phyloP scores from a whole-genome alignment of 129 eudicot genomes.

The Gnaphalium uliginosum region DNA sequence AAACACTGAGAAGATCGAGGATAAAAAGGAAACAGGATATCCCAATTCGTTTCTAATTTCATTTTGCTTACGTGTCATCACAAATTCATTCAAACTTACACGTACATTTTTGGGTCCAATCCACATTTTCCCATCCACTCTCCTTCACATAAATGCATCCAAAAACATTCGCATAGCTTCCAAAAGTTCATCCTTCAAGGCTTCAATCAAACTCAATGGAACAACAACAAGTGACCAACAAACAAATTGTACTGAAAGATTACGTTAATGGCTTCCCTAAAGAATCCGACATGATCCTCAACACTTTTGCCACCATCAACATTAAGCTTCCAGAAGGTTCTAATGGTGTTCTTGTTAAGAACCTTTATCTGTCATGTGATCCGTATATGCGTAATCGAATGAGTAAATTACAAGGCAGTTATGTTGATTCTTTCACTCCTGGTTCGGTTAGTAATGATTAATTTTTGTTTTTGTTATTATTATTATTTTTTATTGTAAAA shows the following conservation, averaged over 20 bases:
- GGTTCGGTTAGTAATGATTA: constrained; percentile 8
- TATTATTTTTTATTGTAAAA: no score
- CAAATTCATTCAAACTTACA: no score
- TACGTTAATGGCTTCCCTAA: constrained; percentile 17
- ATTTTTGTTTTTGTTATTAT: no score
- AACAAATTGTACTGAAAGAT: background rate
- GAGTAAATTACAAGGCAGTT: constrained; percentile 5
- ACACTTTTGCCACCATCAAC: background rate
- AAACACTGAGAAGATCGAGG: no score
- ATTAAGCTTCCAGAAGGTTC: constrained; percentile 16
- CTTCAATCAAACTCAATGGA: background rate
- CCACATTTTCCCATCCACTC: no score
- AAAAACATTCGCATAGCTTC: no score
- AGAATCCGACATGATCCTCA: constrained; percentile 8
- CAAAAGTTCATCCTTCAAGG: background rate
- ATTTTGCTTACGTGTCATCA: no score
- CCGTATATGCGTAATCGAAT: constrained; percentile 28
- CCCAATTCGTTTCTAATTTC: no score
- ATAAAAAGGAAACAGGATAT: no score
- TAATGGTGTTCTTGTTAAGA: constrained; percentile 15
- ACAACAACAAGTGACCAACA: background rate
- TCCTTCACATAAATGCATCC: background rate
- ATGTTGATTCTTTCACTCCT: constrained; percentile 25
- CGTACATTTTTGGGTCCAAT: no score
- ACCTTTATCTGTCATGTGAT: constrained; percentile 29